Percentiles rank a stretch among this genome's conserved stretches.
Conservation (phyloP, 2,329 filamentous ascomycete genomes). For the Fusarium verticillioides region DNA sequence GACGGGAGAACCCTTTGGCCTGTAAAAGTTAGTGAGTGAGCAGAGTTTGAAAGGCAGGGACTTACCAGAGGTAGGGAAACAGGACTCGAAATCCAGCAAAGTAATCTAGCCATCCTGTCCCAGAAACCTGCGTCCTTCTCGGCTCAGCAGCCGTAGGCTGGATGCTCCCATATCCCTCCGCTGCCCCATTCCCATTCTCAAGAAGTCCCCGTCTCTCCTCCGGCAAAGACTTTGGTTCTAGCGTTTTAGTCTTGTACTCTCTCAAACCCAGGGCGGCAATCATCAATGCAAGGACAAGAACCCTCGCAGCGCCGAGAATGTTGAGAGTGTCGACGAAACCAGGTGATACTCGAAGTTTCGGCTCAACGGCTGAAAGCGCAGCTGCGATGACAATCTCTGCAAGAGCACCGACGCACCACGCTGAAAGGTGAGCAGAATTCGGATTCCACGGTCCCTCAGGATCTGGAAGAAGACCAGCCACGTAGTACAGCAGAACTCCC, state of each 20-base stretch:
- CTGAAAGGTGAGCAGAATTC: constrained; percentile 49
- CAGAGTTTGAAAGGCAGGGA: no score
- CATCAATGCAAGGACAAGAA: constrained; percentile 51
- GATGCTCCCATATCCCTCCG: constrained; percentile 45
- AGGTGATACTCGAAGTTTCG: constrained; percentile 44
- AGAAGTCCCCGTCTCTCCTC: constrained; percentile 54
- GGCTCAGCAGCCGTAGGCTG: constrained; percentile 21
- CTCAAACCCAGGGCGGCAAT: constrained; percentile 44
- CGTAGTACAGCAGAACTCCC: constrained; percentile 55
- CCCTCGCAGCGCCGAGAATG: constrained; percentile 47
- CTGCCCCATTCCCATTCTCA: constrained; percentile 51
- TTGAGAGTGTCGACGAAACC: constrained; percentile 48
- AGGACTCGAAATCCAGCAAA: constrained; percentile 57
- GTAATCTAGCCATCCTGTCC: constrained; percentile 58
- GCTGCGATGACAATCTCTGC: constrained; percentile 52
- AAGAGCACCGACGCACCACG: constrained; percentile 51
- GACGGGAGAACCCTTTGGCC: constrained; percentile 55
- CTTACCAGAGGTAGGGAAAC: constrained; percentile 58
- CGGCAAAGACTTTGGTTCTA: constrained; percentile 42
- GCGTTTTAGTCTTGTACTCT: constrained; percentile 47
- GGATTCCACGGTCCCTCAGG: constrained; percentile 58
- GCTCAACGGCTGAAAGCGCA: constrained; percentile 47
- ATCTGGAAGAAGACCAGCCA: constrained; percentile 56
- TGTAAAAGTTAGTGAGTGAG: constrained; percentile 33
- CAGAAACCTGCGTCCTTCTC: constrained; percentile 48